Evolutionary conservation across 108 stramenopile genomes (phyloP).

Genomic region (Cyclotella choctawhatcheeana): DNA sequence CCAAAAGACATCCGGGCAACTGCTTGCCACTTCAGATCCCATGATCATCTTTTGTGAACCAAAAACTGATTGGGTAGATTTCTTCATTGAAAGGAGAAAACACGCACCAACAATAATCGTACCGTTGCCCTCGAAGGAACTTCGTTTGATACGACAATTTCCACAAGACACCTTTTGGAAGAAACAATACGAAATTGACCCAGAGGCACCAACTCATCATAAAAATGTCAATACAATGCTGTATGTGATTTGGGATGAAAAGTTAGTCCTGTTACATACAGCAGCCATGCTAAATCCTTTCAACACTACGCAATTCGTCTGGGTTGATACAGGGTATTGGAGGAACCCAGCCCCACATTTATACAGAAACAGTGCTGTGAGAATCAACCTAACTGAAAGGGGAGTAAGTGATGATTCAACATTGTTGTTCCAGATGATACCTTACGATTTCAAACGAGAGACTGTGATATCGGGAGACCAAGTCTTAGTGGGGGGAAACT

Average conservation of each 20-base stretch:
- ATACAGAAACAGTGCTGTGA: slow-evolving; percentile 42
- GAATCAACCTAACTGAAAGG: slow-evolving; percentile 46
- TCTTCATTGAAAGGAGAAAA: slow-evolving; percentile 40
- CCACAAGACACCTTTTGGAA: slow-evolving; percentile 53
- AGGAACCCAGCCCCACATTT: slow-evolving; percentile 48
- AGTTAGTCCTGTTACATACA: slow-evolving; percentile 45
- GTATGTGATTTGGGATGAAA: slow-evolving; percentile 53
- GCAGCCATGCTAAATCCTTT: slow-evolving; percentile 58
- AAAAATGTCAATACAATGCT: slow-evolving; percentile 49
- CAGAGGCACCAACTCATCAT: slow-evolving; percentile 49
- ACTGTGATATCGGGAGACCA: slow-evolving; percentile 36
- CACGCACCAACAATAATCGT: slow-evolving; percentile 54
- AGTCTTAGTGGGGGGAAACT: slow-evolving; percentile 49
- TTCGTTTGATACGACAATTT: slow-evolving; percentile 35
- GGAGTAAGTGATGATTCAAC: slow-evolving; percentile 47
- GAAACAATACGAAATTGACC: slow-evolving; percentile 57
- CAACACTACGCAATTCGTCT: slow-evolving; percentile 48
- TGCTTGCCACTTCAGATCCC: slow-evolving; percentile 47
- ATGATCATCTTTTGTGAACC: slow-evolving; percentile 59
- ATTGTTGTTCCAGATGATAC: slow-evolving; percentile 47
- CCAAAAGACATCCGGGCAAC: slow-evolving; percentile 38
- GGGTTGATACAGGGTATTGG: slow-evolving; percentile 57
- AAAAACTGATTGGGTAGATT: slow-evolving; percentile 41
- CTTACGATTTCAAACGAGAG: slow-evolving; percentile 25
- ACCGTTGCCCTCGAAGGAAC: slow-evolving; percentile 35